A percentile compares a stretch with the other conserved stretches of the same genome.
phyloP scores from a whole-genome alignment of 2,329 filamentous ascomycete genomes.

The Neonectria neomacrospora region DNA sequence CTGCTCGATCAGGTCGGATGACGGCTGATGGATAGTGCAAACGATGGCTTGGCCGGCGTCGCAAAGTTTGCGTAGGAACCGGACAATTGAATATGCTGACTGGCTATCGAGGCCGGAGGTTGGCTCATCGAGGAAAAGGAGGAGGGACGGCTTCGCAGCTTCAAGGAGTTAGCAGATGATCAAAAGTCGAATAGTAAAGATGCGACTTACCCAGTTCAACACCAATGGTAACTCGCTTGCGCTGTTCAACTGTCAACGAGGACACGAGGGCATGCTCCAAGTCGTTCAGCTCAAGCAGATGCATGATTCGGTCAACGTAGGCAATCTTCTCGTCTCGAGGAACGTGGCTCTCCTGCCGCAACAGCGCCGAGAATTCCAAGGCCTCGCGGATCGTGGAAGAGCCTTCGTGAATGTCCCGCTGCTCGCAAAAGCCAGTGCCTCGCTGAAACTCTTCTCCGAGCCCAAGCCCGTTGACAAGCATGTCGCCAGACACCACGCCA shows the following conservation, averaged over 20 bases:
- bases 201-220: conserved; percentile 56
- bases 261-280: conserved; percentile 69
- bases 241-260: conserved; percentile 67
- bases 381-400: conserved; percentile 73
- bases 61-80: conserved; percentile 67
- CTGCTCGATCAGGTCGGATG: conserved; percentile 61
- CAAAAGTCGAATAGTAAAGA: too few relatives aligned
- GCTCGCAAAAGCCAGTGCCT: conserved; percentile 74
- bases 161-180: background rate
- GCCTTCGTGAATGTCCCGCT: conserved; percentile 71
- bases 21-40: conserved; percentile 69
- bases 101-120: conserved; percentile 65
- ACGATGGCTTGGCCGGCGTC: conserved; percentile 66
- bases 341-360: conserved; percentile 66
- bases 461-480: conserved; percentile 77
- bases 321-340: conserved; percentile 69
- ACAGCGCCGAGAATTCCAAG: conserved; percentile 70
- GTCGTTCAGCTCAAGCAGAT: conserved; percentile 70
- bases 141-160: conserved; percentile 62
- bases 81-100: conserved; percentile 66
- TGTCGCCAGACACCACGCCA: conserved; percentile 78
- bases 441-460: conserved; percentile 79
- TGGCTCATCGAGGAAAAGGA: conserved; percentile 70
- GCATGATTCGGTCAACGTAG: conserved; percentile 72
- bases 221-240: conserved; percentile 64